Percentiles rank a stretch among this genome's conserved stretches.
phyloP scores from a whole-genome alignment of 768 basidiomycete genomes.

The Termitomyces sp. region DNA sequence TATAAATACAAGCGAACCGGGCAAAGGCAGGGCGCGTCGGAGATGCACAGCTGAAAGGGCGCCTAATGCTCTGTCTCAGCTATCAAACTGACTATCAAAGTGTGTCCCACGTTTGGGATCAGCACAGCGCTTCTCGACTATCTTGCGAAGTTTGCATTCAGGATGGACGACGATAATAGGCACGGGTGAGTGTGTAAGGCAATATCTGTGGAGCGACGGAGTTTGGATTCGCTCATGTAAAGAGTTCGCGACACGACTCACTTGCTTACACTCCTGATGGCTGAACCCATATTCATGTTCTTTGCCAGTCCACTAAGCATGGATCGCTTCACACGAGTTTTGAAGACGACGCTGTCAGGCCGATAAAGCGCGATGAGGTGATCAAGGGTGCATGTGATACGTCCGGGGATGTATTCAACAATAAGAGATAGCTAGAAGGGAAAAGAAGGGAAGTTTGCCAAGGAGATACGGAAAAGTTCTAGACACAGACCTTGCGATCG shows the following conservation, averaged over 20 bases:
- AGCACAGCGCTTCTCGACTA: slow-evolving; percentile 78
- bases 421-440: slow-evolving; percentile 72
- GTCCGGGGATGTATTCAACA: slow-evolving; percentile 92
- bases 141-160: slow-evolving; percentile 82
- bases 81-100: slow-evolving; percentile 43
- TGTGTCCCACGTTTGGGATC: slow-evolving; percentile 87
- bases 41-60: background rate
- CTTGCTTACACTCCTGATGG: slow-evolving; percentile 54
- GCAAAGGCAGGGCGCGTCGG: background rate
- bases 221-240: background rate
- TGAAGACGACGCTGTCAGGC: slow-evolving; percentile 91
- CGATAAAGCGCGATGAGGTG: slow-evolving; percentile 90
- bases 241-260: slow-evolving; percentile 12
- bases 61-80: background rate
- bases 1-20: background rate
- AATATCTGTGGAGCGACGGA: slow-evolving; percentile 47
- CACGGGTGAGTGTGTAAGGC: slow-evolving; percentile 88
- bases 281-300: slow-evolving; percentile 30
- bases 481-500: slow-evolving; percentile 61
- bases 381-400: slow-evolving; percentile 85
- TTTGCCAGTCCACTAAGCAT: slow-evolving; percentile 35
- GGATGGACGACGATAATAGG: slow-evolving; percentile 95
- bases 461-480: background rate
- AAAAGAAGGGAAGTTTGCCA: background rate
- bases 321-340: slow-evolving; percentile 68